A percentile compares a stretch with the other conserved stretches of the same genome.
Conservation (phyloP, 2,329 filamentous ascomycete species). For the Trichoderma breve region DNA sequence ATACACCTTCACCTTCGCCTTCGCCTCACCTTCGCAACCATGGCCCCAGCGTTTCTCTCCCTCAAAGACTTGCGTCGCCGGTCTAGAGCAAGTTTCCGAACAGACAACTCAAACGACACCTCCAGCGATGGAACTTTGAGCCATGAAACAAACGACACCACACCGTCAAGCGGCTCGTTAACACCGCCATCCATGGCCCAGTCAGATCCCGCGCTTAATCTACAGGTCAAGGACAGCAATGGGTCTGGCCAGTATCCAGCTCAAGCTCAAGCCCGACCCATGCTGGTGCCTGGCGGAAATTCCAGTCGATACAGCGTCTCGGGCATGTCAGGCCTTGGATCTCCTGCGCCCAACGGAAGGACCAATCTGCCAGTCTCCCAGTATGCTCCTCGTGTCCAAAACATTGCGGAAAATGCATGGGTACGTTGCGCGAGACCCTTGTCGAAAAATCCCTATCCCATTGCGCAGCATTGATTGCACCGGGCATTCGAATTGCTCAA, state of each 20-base stretch:
- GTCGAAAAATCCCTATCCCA: not conserved
- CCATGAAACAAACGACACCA: constrained; percentile 59
- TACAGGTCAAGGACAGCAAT: constrained; percentile 53
- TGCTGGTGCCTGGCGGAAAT: constrained; percentile 38
- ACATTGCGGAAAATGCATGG: constrained; percentile 79
- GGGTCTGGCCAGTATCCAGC: constrained; percentile 20
- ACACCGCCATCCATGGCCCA: constrained; percentile 73
- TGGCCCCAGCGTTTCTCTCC: constrained; percentile 65
- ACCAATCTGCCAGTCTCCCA: constrained; percentile 65
- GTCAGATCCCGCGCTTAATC: constrained; percentile 62
- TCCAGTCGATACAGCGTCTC: constrained; percentile 62
- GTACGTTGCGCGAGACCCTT: constrained; percentile 50
- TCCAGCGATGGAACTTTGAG: constrained; percentile 58
- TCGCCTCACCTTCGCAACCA: constrained; percentile 30
- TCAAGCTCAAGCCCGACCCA: constrained; percentile 36
- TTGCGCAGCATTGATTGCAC: not conserved
- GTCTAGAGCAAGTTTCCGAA: constrained; percentile 71
- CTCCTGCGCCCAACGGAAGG: constrained; percentile 54
- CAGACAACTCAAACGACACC: constrained; percentile 59
- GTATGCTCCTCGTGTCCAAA: constrained; percentile 77
- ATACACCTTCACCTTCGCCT: not conserved
- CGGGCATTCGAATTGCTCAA: not conserved
- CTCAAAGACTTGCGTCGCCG: constrained; percentile 71
- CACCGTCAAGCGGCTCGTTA: constrained; percentile 65
- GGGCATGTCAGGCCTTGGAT: constrained; percentile 61